Percentiles rank a stretch among this genome's conserved stretches.
These are phyloP conservation scores for Aspergillus bridgeri DNA, from an alignment of 495 filamentous ascomycete species.

Conservation along the genomic window DNA sequence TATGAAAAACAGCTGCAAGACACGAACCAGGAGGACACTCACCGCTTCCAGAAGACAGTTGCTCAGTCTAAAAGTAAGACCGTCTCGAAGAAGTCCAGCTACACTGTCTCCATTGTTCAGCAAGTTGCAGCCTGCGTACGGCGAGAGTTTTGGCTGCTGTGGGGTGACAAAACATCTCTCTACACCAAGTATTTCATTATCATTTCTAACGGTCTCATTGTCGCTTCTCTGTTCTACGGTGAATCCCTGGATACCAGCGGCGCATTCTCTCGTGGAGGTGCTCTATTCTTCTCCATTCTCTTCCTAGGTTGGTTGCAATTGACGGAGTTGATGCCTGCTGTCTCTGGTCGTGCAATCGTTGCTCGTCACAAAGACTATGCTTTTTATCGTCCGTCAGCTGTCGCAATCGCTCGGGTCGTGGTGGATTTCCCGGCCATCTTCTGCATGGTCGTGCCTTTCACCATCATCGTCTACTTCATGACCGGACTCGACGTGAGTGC, in stretches of 20 bases:
- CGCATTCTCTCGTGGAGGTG: conserved; percentile 65
- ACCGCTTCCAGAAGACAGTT: conserved; percentile 66
- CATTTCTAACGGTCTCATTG: conserved; percentile 68
- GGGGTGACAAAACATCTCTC: conserved; percentile 68
- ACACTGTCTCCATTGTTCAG: conserved; percentile 65
- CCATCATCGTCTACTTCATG: conserved; percentile 68
- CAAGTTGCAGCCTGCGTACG: conserved; percentile 68
- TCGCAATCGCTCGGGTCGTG: conserved; percentile 63
- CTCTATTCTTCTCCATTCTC: conserved; percentile 69
- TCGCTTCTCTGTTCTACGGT: conserved; percentile 69
- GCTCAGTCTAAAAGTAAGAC: conserved; percentile 62
- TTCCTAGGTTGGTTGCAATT: conserved; percentile 76
- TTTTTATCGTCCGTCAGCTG: conserved; percentile 76
- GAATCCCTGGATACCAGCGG: conserved; percentile 61
- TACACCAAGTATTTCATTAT: conserved; percentile 79
- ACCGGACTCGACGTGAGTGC: conserved; percentile 58
- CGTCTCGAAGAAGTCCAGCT: conserved; percentile 64
- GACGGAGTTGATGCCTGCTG: conserved; percentile 66
- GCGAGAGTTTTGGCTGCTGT: conserved; percentile 73
- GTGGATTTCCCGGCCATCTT: conserved; percentile 66
- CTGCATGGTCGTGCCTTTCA: conserved; percentile 60
- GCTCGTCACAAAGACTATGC: conserved; percentile 67
- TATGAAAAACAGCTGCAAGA: conserved; percentile 61
- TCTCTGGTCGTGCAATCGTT: conserved; percentile 60
- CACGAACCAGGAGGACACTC: conserved; percentile 61